These are phyloP conservation scores for Rauvolfia tetraphylla DNA, from an alignment of 257 asterid genomes.

Conservation along the genomic window DNA sequence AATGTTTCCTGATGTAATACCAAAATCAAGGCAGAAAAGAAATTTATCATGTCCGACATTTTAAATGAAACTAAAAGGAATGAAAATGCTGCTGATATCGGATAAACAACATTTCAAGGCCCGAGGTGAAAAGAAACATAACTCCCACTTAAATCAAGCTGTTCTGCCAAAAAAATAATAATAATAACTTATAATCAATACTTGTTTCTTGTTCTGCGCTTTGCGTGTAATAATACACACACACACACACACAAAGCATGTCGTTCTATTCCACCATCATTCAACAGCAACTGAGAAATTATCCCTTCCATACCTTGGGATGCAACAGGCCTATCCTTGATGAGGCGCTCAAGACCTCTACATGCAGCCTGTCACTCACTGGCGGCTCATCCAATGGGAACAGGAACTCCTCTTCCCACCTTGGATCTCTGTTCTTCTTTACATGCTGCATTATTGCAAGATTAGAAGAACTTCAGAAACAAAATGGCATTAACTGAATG, in stretches of 20 bases:
- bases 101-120: background rate
- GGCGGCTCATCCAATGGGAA: slow-evolving; percentile 89
- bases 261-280: background rate
- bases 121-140: background rate
- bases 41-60: background rate
- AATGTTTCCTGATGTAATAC: slow-evolving; percentile 31
- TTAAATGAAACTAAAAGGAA: background rate
- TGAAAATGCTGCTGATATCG: background rate
- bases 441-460: slow-evolving; percentile 54
- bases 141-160: background rate
- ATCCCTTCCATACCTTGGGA: slow-evolving; percentile 64
- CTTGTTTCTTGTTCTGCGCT: background rate
- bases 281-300: slow-evolving; percentile 5
- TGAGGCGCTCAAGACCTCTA: slow-evolving; percentile 82
- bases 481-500: background rate
- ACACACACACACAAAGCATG: too few relatives aligned
- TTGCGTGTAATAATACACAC: too few relatives aligned
- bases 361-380: slow-evolving; percentile 61
- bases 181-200: background rate
- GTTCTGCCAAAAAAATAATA: background rate
- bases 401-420: slow-evolving; percentile 89
- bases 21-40: background rate
- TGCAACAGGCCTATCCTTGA: slow-evolving; percentile 83
- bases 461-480: slow-evolving; percentile 10
- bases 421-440: slow-evolving; percentile 95